phyloP scores from a whole-genome alignment of 2,329 filamentous ascomycete species.

The Botrytis aclada region DNA sequence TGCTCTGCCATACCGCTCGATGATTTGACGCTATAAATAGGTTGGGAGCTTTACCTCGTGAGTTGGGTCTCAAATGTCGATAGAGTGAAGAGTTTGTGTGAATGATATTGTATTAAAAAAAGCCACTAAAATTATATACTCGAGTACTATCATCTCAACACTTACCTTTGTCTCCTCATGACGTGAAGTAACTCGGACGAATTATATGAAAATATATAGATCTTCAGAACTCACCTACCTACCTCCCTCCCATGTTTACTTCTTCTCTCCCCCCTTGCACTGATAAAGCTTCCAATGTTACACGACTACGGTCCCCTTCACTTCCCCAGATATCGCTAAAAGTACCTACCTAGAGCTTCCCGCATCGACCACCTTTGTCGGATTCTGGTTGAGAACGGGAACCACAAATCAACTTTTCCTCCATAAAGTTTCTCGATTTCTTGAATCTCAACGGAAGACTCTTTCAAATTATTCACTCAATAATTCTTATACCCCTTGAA shows the following conservation, averaged over 20 bases:
- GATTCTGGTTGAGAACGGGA: neutral
- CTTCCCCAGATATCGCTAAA: constrained; percentile 15
- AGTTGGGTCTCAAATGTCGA: neutral
- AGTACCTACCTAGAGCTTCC: neutral
- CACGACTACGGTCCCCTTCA: neutral
- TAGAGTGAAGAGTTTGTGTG: neutral
- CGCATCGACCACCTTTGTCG: constrained; percentile 10
- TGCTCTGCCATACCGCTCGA: neutral
- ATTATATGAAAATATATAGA: neutral
- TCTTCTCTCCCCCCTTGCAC: neutral
- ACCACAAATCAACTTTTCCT: constrained; percentile 11
- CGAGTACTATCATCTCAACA: neutral
- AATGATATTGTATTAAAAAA: neutral
- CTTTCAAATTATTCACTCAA: constrained; percentile 1
- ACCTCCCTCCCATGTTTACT: neutral
- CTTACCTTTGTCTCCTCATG: neutral
- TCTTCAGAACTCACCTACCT: too few relatives aligned
- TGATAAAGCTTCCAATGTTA: neutral
- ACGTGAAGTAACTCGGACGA: neutral
- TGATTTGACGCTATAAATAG: neutral
- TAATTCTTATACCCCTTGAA: neutral
- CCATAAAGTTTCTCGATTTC: neutral
- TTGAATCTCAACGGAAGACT: neutral
- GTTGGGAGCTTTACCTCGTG: neutral
- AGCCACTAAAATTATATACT: neutral